Conservation (phyloP, 352 stramenopile genomes). For the Globisporangium irregulare region DNA sequence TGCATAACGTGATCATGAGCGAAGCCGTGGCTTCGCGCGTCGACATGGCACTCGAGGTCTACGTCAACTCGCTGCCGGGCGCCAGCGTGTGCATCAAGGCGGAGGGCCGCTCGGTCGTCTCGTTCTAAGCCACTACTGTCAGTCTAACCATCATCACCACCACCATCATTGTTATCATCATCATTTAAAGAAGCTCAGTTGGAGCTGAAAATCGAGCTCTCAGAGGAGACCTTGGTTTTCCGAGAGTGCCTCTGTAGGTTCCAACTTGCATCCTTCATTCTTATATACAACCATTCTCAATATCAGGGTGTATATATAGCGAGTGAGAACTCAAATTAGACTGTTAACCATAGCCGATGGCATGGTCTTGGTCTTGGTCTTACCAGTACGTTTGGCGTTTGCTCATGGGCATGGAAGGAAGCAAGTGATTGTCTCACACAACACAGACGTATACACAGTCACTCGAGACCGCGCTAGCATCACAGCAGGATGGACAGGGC, state of each 20-base stretch:
- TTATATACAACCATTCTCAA: not conserved
- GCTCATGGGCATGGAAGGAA: too few relatives aligned
- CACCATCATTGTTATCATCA: not conserved
- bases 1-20: conserved; percentile 3
- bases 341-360: not conserved
- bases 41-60: conserved; percentile 16
- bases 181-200: too few relatives aligned
- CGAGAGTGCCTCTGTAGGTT: too few relatives aligned
- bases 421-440: not conserved
- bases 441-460: not conserved
- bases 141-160: too few relatives aligned
- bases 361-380: not conserved
- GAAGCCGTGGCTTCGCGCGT: conserved; percentile 11
- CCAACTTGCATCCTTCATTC: too few relatives aligned
- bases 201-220: too few relatives aligned
- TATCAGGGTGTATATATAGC: not conserved
- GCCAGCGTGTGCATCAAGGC: conserved; percentile 17
- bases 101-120: conserved; percentile 13
- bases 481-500: conserved; percentile 28
- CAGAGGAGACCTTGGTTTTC: too few relatives aligned
- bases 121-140: not conserved
- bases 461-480: too few relatives aligned
- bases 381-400: too few relatives aligned
- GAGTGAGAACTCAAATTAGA: not conserved
- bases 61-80: conserved; percentile 16